A percentile compares a stretch with the other conserved stretches of the same genome.
Conservation (phyloP, 495 filamentous ascomycete genomes). For the Aspergillus campestris region DNA sequence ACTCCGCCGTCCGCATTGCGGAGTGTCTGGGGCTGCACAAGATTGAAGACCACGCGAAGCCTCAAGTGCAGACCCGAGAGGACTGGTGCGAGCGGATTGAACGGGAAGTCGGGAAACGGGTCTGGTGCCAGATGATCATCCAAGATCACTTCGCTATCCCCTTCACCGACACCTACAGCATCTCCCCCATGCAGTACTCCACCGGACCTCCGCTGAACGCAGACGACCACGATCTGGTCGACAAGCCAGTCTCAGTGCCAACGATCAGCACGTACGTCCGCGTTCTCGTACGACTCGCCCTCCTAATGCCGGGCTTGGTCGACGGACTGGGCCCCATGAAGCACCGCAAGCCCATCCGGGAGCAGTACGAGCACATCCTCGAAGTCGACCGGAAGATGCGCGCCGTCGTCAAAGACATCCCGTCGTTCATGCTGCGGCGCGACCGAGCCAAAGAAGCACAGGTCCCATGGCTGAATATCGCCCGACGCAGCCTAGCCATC, state of each 20-base stretch:
- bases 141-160: constrained; percentile 44
- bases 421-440: constrained; percentile 20
- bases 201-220: constrained; percentile 32
- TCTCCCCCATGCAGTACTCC: constrained; percentile 33
- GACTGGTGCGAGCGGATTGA: constrained; percentile 20
- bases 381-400: constrained; percentile 35
- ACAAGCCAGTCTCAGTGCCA: constrained; percentile 24
- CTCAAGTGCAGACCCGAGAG: constrained; percentile 15
- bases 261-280: constrained; percentile 32
- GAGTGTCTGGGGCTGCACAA: constrained; percentile 29
- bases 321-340: constrained; percentile 31
- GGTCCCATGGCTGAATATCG: constrained; percentile 30
- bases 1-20: constrained; percentile 32
- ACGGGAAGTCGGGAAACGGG: constrained; percentile 32
- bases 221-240: constrained; percentile 29
- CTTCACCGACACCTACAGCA: constrained; percentile 38
- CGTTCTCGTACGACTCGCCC: constrained; percentile 30
- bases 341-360: constrained; percentile 16
- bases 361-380: constrained; percentile 38
- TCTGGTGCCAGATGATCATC: constrained; percentile 38
- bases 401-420: constrained; percentile 23
- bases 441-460: constrained; percentile 22
- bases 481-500: constrained; percentile 33
- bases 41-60: constrained; percentile 14
- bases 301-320: constrained; percentile 31